Evolutionary conservation across 2,329 filamentous ascomycete species (phyloP).

Genomic region (Alternaria sp.): DNA sequence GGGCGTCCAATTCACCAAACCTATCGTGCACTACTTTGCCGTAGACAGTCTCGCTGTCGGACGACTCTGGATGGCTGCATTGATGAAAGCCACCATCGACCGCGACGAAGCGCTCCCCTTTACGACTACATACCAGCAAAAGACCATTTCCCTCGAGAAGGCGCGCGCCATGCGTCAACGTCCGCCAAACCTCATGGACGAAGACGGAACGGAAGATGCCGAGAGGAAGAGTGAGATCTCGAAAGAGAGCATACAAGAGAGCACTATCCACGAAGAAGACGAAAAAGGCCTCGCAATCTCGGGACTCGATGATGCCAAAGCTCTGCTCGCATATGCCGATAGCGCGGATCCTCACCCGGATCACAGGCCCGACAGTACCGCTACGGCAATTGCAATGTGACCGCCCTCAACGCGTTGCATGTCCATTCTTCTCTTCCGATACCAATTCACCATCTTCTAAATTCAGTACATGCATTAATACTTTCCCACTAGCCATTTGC

Average conservation of each 20-base stretch:
- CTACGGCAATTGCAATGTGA: constrained; percentile 15
- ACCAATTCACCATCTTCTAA: neutral
- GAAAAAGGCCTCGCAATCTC: constrained; percentile 51
- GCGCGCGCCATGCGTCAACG: constrained; percentile 87
- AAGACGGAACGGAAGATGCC: constrained; percentile 45
- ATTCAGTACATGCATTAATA: constrained; percentile 12
- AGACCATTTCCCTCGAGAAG: constrained; percentile 92
- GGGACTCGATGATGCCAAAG: constrained; percentile 48
- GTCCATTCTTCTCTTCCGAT: neutral
- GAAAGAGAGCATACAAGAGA: constrained; percentile 49
- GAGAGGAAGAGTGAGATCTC: constrained; percentile 43
- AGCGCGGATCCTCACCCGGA: constrained; percentile 22
- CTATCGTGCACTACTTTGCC: constrained; percentile 96
- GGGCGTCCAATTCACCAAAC: constrained; percentile 97
- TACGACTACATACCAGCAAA: constrained; percentile 93
- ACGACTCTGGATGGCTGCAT: constrained; percentile 94
- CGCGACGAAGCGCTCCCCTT: constrained; percentile 80
- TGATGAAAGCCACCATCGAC: constrained; percentile 99
- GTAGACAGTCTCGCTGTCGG: constrained; percentile 90
- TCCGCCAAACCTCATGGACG: constrained; percentile 84
- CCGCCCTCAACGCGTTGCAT: neutral
- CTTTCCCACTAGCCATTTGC: neutral
- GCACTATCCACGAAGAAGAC: constrained; percentile 50
- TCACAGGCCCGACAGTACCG: constrained; percentile 17
- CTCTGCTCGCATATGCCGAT: constrained; percentile 46